Conservation (phyloP, 805 yeast genomes). For the Kluyveromyces lactis region DNA sequence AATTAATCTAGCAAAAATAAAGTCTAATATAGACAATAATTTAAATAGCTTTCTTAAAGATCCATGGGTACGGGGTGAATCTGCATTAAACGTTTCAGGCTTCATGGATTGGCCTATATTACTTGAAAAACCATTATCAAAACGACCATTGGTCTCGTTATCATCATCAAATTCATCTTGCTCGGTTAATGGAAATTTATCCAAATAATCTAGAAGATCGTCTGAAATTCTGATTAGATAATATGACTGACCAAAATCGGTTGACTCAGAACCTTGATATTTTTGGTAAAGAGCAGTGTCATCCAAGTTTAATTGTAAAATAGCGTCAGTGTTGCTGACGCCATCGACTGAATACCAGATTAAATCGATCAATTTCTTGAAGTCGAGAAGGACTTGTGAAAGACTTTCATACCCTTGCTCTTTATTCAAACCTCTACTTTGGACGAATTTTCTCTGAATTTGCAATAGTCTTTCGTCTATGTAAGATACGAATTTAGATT, state of each 20-base stretch:
- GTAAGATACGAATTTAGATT: slow-evolving; percentile 45
- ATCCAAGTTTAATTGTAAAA: slow-evolving; percentile 11
- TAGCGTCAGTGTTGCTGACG: slow-evolving; percentile 23
- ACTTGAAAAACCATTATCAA: too few species aligned
- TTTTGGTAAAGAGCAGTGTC: slow-evolving; percentile 7
- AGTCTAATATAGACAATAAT: slow-evolving; percentile 34
- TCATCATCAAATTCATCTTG: slow-evolving; percentile 15
- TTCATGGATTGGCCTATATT: background rate
- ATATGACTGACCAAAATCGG: slow-evolving; percentile 50
- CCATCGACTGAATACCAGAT: slow-evolving; percentile 53
- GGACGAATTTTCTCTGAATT: slow-evolving; percentile 47
- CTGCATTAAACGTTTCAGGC: background rate
- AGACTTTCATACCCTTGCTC: slow-evolving; percentile 25
- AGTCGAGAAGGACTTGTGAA: slow-evolving; percentile 35
- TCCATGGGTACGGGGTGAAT: background rate
- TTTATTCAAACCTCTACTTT: slow-evolving; percentile 32
- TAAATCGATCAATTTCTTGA: slow-evolving; percentile 42
- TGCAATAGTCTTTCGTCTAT: slow-evolving; percentile 46
- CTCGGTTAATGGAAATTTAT: slow-evolving; percentile 31
- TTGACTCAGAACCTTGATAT: slow-evolving; percentile 13
- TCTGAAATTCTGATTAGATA: slow-evolving; percentile 58
- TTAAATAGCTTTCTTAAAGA: slow-evolving; percentile 30
- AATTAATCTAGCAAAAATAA: slow-evolving; percentile 32
- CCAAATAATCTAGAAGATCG: slow-evolving; percentile 54
- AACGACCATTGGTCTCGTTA: too few species aligned